Conservation (phyloP, 2,329 filamentous ascomycete species). For the Pseudogymnoascus sp. region DNA sequence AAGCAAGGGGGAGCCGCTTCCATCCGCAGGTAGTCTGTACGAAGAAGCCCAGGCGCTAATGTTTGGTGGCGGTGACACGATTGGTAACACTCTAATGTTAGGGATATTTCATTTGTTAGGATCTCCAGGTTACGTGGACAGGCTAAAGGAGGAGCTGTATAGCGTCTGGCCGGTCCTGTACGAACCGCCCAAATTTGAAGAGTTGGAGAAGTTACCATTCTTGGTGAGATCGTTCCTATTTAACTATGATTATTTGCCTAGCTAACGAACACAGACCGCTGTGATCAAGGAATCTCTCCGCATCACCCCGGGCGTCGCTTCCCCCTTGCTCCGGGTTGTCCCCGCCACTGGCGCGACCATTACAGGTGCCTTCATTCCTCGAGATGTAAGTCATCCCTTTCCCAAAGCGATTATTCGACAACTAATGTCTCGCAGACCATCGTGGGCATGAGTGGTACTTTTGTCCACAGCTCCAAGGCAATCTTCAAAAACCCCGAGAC, state of each 20-base stretch:
- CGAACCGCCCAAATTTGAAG: constrained; percentile 25
- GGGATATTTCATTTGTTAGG: constrained; percentile 35
- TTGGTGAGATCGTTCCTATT: background rate
- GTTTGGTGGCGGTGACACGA: constrained; percentile 39
- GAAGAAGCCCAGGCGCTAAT: constrained; percentile 39
- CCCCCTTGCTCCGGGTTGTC: constrained; percentile 1
- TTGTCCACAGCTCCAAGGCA: constrained; percentile 19
- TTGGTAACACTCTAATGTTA: constrained; percentile 34
- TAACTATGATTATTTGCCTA: constrained; percentile 27
- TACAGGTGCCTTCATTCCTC: constrained; percentile 2
- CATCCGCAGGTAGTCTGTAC: constrained; percentile 25
- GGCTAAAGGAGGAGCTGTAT: constrained; percentile 32
- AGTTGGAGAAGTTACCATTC: constrained; percentile 30
- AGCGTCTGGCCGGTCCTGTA: constrained; percentile 30
- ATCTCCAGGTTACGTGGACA: constrained; percentile 25
- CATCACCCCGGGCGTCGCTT: background rate
- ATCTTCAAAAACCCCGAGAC: constrained; percentile 19
- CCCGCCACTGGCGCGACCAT: constrained; percentile 7
- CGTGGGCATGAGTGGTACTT: constrained; percentile 17
- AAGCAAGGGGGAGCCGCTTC: constrained; percentile 21
- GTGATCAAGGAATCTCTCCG: constrained; percentile 2
- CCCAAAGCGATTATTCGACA: no score
- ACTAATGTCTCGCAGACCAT: background rate
- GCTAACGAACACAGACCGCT: background rate
- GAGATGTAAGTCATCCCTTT: background rate